Conservation (phyloP, 257 asterid species). For the Rehmannia glutinosa region DNA sequence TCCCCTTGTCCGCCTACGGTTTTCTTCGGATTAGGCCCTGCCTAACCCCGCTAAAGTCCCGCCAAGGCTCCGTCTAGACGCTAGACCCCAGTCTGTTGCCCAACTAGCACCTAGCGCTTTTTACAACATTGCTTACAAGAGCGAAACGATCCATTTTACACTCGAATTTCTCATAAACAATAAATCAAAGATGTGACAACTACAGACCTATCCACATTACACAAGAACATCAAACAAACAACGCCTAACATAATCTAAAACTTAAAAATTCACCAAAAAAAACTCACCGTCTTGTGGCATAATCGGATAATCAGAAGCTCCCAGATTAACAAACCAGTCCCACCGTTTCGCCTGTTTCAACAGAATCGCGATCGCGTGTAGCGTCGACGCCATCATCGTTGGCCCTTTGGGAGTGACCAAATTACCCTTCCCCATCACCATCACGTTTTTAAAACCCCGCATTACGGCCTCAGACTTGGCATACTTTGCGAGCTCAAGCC, state of each 20-base stretch:
- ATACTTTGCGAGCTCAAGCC: slow-evolving; percentile 66
- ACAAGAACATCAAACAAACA: neutral
- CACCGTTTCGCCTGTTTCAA: slow-evolving; percentile 59
- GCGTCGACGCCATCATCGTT: slow-evolving; percentile 64
- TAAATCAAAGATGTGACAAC: neutral
- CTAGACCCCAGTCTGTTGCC: too few species aligned
- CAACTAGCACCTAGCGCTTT: too few species aligned
- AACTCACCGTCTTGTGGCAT: slow-evolving; percentile 92
- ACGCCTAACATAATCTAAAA: neutral
- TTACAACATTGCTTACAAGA: too few species aligned
- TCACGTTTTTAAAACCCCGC: slow-evolving; percentile 55
- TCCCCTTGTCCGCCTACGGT: too few species aligned
- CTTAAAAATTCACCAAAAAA: neutral
- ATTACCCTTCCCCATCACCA: slow-evolving; percentile 80
- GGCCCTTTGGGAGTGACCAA: slow-evolving; percentile 79
- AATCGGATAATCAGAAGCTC: slow-evolving; percentile 87
- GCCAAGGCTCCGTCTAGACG: too few species aligned
- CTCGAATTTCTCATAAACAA: neutral
- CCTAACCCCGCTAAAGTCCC: too few species aligned
- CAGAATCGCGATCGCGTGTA: slow-evolving; percentile 73
- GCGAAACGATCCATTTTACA: too few species aligned
- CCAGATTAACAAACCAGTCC: slow-evolving; percentile 94
- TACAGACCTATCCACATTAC: neutral
- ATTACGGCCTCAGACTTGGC: slow-evolving; percentile 49
- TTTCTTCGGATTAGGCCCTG: too few species aligned